A percentile compares a stretch with the other conserved stretches of the same genome.
phyloP scores from a whole-genome alignment of 179 eudicot genomes.

The Silene coronaria region DNA sequence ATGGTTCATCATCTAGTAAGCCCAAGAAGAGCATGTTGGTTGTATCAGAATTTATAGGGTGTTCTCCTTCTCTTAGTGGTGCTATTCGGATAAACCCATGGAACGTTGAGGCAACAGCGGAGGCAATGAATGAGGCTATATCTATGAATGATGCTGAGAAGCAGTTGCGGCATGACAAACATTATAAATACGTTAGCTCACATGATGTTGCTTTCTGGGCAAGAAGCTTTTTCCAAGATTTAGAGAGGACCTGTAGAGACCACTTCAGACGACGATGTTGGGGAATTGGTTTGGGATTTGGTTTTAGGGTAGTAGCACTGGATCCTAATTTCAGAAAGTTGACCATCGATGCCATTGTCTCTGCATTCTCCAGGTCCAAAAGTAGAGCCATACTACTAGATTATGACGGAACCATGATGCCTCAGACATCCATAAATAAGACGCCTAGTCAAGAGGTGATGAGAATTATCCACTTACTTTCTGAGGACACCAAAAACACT shows the following conservation, averaged over 20 bases:
- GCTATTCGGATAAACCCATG: constrained; percentile 86
- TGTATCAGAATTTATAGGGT: constrained; percentile 83
- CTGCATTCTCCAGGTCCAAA: constrained; percentile 66
- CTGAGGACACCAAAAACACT: constrained; percentile 63
- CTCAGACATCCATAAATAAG: constrained; percentile 50
- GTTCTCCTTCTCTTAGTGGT: constrained; percentile 88
- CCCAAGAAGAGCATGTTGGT: constrained; percentile 81
- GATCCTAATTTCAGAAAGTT: constrained; percentile 79
- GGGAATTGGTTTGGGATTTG: constrained; percentile 88
- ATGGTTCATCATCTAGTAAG: constrained; percentile 26
- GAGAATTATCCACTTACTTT: constrained; percentile 45
- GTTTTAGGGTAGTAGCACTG: constrained; percentile 76
- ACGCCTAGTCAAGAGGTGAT: constrained; percentile 54
- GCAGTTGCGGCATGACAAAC: constrained; percentile 82
- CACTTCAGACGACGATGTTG: constrained; percentile 73
- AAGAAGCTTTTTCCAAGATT: constrained; percentile 71
- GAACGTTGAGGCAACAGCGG: constrained; percentile 76
- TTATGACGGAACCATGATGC: constrained; percentile 76
- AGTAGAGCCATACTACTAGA: constrained; percentile 76
- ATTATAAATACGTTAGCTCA: constrained; percentile 70
- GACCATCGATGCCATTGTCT: constrained; percentile 72
- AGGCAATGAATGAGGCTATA: constrained; percentile 77
- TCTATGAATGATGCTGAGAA: constrained; percentile 67
- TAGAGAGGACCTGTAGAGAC: constrained; percentile 74
- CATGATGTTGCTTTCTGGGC: constrained; percentile 93